phyloP scores from a whole-genome alignment of 495 filamentous ascomycete species.

The Articulospora tetracladia region DNA sequence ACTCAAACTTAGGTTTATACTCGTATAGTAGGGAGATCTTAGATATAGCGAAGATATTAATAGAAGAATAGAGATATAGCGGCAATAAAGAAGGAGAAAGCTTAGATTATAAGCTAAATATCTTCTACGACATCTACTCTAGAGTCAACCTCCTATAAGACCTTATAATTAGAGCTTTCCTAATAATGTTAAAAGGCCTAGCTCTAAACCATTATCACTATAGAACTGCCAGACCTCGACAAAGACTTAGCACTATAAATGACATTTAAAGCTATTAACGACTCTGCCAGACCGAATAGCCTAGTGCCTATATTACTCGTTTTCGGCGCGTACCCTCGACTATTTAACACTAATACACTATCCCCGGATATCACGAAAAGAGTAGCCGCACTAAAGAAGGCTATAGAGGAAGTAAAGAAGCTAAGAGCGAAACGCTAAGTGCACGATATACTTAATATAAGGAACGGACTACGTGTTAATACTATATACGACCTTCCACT shows the following conservation, averaged over 20 bases:
- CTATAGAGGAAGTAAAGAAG: constrained; percentile 19
- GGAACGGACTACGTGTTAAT: constrained; percentile 16
- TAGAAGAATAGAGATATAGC: too few species aligned
- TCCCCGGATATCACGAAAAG: constrained; percentile 4
- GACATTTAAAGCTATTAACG: constrained; percentile 26
- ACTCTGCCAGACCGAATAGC: constrained; percentile 18
- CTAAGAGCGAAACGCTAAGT: constrained; percentile 13
- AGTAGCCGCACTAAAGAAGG: constrained; percentile 16
- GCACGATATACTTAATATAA: constrained; percentile 6
- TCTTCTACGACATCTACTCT: too few species aligned
- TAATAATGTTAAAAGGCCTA: too few species aligned
- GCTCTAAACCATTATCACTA: constrained; percentile 15
- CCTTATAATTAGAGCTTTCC: too few species aligned
- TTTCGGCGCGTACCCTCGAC: constrained; percentile 20
- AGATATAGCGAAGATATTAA: too few species aligned
- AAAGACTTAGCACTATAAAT: constrained; percentile 20
- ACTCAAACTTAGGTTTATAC: too few species aligned
- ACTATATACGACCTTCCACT: neutral
- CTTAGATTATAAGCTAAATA: too few species aligned
- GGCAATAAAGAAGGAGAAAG: too few species aligned
- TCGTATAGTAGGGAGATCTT: too few species aligned
- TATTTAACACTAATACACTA: neutral
- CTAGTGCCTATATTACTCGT: constrained; percentile 16
- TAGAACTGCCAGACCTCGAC: constrained; percentile 9
- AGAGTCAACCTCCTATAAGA: too few species aligned